Evolutionary conservation across 208 protist genomes (phyloP), one percentile per base, ranked within the genome.

Genomic region (Phytomonas serpens): DNA sequence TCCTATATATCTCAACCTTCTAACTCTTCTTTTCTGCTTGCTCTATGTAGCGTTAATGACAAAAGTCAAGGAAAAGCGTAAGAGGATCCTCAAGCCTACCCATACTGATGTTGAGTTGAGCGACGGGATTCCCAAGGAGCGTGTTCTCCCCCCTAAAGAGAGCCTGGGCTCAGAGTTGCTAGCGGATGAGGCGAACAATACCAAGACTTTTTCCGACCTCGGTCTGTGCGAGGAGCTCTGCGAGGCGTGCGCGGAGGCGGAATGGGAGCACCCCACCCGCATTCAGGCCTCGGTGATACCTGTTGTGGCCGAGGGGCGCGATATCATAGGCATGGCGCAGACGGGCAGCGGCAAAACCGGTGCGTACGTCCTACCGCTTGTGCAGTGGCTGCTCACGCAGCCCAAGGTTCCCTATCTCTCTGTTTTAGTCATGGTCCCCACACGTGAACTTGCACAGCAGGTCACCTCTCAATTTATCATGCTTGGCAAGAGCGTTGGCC

Each of bases 341-440:
- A 99, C 99, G 19, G 98, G 99, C 32, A 99, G 94, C 61, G 99
- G 99, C 68, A 99, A 99, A 80, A 99, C 99, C 3, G 98, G 93
- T 32, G 96, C 99, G 2, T 99, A 99, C 77, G 97, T 95, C 13
- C 86, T 99, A 57, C 99, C 99, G 9, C 94, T 99, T n/a, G 88
- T 99, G 23, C 92, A 99, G 71, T 89, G 79, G 79, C 84, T 99
- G 23, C 81, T 99, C n/a, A 86, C 92, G 1, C 88, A 94, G 72
- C 81, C 79, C 38, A 96, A 95, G 74, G 83, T 85, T 34, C 96
- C 97, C 7, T 96, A 91, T 63, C 87, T 97, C 16, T 92, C 97
- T 3, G 93, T 95, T 73, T 90, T 98, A 16, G 85, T 98, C 6
- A 87, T 99, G 74, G 87, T 98, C 47, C 98, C 98, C 9, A 99